Evolutionary conservation across 192 early-diverging fungal genomes (phyloP).

Genomic region (Obelidium mucronatum): DNA sequence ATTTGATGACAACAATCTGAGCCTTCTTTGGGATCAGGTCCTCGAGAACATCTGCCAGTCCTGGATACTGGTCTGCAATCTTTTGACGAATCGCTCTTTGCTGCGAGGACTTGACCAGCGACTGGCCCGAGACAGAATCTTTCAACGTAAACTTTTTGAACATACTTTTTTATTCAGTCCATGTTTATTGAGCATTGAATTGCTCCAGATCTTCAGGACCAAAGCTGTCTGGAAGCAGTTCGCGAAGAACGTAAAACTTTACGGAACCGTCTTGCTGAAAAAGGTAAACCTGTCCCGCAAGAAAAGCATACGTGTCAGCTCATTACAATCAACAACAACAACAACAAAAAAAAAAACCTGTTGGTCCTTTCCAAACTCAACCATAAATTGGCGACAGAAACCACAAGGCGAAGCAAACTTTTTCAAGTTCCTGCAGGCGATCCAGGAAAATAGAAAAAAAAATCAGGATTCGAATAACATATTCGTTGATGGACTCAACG

Average conservation of each 20-base stretch:
- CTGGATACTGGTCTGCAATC: conserved; percentile 89
- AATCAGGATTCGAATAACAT: no score
- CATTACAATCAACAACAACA: conserved; percentile 34
- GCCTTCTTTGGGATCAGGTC: conserved; percentile 97
- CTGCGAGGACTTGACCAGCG: conserved; percentile 88
- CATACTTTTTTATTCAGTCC: conserved; percentile 44
- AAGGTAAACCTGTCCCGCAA: no score
- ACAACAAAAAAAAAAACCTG: conserved; percentile 30
- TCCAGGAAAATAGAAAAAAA: background rate
- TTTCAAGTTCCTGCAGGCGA: conserved; percentile 48
- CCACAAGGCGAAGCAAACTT: conserved; percentile 69
- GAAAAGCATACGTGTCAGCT: no score
- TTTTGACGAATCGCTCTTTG: conserved; percentile 84
- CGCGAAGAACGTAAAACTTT: conserved; percentile 53
- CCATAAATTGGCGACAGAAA: conserved; percentile 80
- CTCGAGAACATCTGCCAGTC: conserved; percentile 83
- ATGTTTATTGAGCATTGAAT: conserved; percentile 9
- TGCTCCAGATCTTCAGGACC: conserved; percentile 67
- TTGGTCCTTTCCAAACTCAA: conserved; percentile 78
- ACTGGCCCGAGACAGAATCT: conserved; percentile 84
- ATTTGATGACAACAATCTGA: conserved; percentile 85
- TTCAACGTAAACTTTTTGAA: conserved; percentile 80
- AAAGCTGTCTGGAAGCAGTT: conserved; percentile 77
- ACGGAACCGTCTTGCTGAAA: conserved; percentile 61
- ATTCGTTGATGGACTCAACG: conserved; percentile 54